Evolutionary conservation across 2,329 filamentous ascomycete genomes (phyloP).

Genomic region (Paecilomyces formosus): DNA sequence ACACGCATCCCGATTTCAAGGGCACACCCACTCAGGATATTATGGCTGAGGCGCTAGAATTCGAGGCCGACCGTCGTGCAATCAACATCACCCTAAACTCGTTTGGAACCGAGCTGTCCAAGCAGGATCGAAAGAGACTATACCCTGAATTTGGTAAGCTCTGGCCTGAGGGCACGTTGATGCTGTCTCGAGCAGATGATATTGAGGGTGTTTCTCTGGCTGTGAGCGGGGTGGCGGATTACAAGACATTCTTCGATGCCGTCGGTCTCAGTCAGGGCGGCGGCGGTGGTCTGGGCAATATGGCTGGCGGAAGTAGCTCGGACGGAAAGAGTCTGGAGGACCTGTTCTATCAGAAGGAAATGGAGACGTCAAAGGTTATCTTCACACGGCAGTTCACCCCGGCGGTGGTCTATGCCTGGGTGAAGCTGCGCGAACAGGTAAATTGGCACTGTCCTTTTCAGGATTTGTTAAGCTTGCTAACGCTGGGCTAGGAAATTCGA

Average conservation of each 20-base stretch:
- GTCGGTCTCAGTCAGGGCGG: slow-evolving; percentile 71
- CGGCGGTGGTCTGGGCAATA: slow-evolving; percentile 69
- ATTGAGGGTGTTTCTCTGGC: slow-evolving; percentile 88
- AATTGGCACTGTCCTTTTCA: slow-evolving; percentile 21
- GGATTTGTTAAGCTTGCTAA: background rate
- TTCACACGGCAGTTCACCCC: slow-evolving; percentile 96
- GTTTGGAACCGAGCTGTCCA: slow-evolving; percentile 91
- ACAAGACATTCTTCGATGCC: slow-evolving; percentile 93
- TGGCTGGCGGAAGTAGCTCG: slow-evolving; percentile 68
- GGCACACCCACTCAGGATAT: slow-evolving; percentile 87
- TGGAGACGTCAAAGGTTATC: slow-evolving; percentile 92
- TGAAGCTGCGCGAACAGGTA: slow-evolving; percentile 95
- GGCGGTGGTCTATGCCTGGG: slow-evolving; percentile 93
- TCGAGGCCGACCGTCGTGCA: slow-evolving; percentile 89
- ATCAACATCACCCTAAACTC: slow-evolving; percentile 99
- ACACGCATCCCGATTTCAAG: slow-evolving; percentile 74
- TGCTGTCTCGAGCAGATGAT: slow-evolving; percentile 92
- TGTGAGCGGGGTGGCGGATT: slow-evolving; percentile 87
- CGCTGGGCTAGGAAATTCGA: slow-evolving; percentile 73
- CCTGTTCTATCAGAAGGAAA: slow-evolving; percentile 98
- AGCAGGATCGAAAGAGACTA: slow-evolving; percentile 89
- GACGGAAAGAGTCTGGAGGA: slow-evolving; percentile 91
- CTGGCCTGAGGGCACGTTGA: slow-evolving; percentile 88
- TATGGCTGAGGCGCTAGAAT: slow-evolving; percentile 93
- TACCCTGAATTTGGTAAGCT: slow-evolving; percentile 88